These are phyloP conservation scores for Tricholoma bakamatsutake DNA, from an alignment of 768 basidiomycete genomes.

Conservation along the genomic window DNA sequence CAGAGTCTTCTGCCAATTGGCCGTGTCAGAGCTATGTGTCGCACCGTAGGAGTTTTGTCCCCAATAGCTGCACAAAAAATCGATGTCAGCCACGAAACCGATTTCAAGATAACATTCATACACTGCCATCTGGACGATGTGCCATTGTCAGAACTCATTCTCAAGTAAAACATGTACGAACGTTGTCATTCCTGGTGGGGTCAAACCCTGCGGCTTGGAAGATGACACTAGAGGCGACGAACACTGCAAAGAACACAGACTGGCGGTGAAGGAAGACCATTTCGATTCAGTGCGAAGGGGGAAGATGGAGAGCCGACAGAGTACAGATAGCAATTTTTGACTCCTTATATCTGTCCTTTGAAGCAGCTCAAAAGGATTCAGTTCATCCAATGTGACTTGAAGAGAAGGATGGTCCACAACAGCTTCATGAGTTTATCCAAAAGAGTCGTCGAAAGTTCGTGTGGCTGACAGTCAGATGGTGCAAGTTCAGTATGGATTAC, in stretches of 20 bases:
- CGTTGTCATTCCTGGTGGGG: constrained; percentile 32
- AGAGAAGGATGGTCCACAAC: not conserved
- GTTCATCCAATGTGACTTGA: not conserved
- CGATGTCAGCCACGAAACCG: not conserved
- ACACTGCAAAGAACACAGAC: constrained; percentile 1
- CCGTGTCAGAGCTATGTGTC: constrained; percentile 30
- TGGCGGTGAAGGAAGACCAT: constrained; percentile 3
- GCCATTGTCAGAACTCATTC: not conserved
- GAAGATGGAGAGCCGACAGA: not conserved
- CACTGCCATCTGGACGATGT: constrained; percentile 21
- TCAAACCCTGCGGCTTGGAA: constrained; percentile 23
- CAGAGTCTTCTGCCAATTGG: constrained; percentile 46
- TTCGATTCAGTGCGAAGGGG: not conserved
- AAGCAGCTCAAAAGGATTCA: not conserved
- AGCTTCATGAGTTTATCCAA: not conserved
- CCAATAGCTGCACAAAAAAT: constrained; percentile 32
- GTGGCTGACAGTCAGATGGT: not conserved
- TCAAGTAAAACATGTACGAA: constrained; percentile 13
- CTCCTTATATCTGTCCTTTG: not conserved
- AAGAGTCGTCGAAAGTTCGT: not conserved
- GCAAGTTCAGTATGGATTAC: not conserved
- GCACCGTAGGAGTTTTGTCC: constrained; percentile 60
- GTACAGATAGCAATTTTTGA: not conserved
- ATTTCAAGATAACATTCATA: constrained; percentile 8
- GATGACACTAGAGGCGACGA: constrained; percentile 7